These are phyloP conservation scores for Phytophthora pinifolia DNA, from an alignment of 352 stramenopile genomes.

Conservation along the genomic window DNA sequence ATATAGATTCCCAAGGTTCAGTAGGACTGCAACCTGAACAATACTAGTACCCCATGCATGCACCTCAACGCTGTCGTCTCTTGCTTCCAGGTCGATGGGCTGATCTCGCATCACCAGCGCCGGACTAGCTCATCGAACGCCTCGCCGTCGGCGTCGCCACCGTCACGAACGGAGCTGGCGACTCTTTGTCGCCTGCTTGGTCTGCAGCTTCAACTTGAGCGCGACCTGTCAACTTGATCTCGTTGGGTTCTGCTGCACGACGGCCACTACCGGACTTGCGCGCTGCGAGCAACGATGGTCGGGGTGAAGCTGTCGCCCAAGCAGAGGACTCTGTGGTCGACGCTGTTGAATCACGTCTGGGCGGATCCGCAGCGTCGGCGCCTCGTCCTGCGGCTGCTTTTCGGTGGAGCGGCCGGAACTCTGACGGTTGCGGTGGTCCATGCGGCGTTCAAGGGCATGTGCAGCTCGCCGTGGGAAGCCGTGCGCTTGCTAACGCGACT, in stretches of 20 bases:
- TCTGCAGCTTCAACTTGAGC: constrained; percentile 12
- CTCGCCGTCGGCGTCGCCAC: constrained; percentile 6
- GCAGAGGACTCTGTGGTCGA: constrained; percentile 6
- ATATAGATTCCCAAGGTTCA: constrained; percentile 23
- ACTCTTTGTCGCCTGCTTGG: constrained; percentile 20
- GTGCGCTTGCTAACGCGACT: constrained; percentile 25
- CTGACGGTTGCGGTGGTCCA: constrained; percentile 20
- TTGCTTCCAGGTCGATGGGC: not conserved
- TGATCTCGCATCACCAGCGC: too few species aligned
- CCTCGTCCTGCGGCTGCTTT: constrained; percentile 22
- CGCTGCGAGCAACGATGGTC: constrained; percentile 13
- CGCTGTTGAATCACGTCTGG: constrained; percentile 14
- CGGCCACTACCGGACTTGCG: constrained; percentile 15
- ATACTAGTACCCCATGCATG: too few species aligned
- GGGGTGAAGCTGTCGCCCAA: constrained; percentile 8
- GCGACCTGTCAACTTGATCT: constrained; percentile 13
- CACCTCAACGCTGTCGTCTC: too few species aligned
- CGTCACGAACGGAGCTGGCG: constrained; percentile 19
- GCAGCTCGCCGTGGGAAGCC: constrained; percentile 33
- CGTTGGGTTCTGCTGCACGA: not conserved
- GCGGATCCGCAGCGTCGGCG: constrained; percentile 11
- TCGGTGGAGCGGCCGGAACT: constrained; percentile 16
- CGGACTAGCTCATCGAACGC: too few species aligned
- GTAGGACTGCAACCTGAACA: too few species aligned
- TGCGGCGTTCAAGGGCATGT: constrained; percentile 28